Evolutionary conservation across 495 filamentous ascomycete genomes (phyloP).

Genomic region (Podospora tetraspora): DNA sequence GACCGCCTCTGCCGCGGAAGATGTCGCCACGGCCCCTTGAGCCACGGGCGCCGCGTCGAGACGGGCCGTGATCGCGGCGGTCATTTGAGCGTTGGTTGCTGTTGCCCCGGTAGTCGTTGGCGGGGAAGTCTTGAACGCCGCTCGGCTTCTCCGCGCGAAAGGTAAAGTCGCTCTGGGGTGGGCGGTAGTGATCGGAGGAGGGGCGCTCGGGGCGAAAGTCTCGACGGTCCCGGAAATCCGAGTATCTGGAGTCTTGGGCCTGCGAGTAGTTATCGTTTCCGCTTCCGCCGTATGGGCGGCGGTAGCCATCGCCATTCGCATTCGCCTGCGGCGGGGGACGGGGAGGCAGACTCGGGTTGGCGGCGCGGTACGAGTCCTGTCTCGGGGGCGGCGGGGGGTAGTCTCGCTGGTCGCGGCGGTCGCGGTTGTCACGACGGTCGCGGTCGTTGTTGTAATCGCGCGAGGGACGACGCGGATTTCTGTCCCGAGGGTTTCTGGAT

Average conservation of each 20-base stretch:
- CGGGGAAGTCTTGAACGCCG: conserved; percentile 28
- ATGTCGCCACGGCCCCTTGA: background rate
- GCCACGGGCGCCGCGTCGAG: background rate
- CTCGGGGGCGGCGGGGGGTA: background rate
- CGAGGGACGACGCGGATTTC: background rate
- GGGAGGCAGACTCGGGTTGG: background rate
- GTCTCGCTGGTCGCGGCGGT: conserved; percentile 6
- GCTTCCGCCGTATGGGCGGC: conserved; percentile 1
- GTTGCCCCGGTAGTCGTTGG: conserved; percentile 21
- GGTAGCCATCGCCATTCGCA: background rate
- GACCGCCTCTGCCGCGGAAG: background rate
- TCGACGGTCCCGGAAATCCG: background rate
- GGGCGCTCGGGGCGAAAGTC: conserved; percentile 1
- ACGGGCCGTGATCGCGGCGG: conserved; percentile 7
- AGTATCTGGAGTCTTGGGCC: conserved; percentile 1
- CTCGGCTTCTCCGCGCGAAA: conserved; percentile 40
- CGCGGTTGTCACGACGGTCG: conserved; percentile 2
- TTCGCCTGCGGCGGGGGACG: background rate
- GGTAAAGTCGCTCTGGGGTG: conserved; percentile 43
- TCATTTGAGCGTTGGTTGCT: background rate
- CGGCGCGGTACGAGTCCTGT: background rate
- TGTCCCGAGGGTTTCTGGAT: background rate
- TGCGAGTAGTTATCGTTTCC: conserved; percentile 1
- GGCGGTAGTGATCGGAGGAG: conserved; percentile 22
- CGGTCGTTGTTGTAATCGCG: conserved; percentile 19